A percentile compares a stretch with the other conserved stretches of the same genome.
Conservation (phyloP, 2,329 filamentous ascomycete species). For the Pleurostoma richardsiae region DNA sequence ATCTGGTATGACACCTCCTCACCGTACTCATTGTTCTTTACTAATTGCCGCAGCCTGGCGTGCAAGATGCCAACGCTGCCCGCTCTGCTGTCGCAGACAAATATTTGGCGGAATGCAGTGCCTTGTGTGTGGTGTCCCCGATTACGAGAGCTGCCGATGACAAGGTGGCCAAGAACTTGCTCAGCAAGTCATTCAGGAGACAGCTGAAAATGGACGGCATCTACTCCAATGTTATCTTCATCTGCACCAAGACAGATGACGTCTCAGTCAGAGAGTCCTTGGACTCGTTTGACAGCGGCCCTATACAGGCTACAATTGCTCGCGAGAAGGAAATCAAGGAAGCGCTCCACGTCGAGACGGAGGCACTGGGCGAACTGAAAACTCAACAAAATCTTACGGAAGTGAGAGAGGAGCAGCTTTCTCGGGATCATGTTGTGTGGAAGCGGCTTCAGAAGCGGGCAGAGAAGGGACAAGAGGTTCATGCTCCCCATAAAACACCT, state of each 20-base stretch:
- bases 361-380: too few species aligned
- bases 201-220: constrained; percentile 56
- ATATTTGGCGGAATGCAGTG: constrained; percentile 54
- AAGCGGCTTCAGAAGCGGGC: too few species aligned
- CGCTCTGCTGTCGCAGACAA: constrained; percentile 50
- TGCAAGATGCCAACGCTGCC: constrained; percentile 56
- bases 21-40: too few species aligned
- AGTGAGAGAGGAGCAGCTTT: too few species aligned
- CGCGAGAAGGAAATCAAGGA: not conserved
- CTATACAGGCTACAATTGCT: not conserved
- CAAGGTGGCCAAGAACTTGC: constrained; percentile 49
- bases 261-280: constrained; percentile 25
- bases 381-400: too few species aligned
- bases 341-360: constrained; percentile 15
- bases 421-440: too few species aligned
- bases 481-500: too few species aligned
- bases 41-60: constrained; percentile 34
- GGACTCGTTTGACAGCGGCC: not conserved
- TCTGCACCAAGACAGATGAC: constrained; percentile 60
- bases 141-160: constrained; percentile 57
- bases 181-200: constrained; percentile 51
- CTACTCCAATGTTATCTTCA: constrained; percentile 50
- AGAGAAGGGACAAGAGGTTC: too few species aligned
- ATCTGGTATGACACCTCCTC: constrained; percentile 42
- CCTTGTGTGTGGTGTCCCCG: constrained; percentile 54